Evolutionary conservation across 2,329 filamentous ascomycete species (phyloP).

Genomic region (Fusarium liriodendri): DNA sequence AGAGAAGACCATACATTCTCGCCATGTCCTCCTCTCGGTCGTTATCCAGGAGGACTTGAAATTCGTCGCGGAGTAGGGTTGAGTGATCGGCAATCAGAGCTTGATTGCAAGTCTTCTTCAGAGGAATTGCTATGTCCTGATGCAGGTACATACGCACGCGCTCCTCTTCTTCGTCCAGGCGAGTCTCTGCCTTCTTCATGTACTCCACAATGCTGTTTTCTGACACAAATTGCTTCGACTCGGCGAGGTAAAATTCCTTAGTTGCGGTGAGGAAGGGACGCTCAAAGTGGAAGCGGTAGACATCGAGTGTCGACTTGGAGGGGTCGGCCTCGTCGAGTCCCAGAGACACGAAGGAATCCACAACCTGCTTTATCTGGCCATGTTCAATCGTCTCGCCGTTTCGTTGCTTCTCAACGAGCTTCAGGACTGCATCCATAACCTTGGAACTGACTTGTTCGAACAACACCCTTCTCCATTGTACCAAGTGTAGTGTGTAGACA

Average conservation of each 20-base stretch:
- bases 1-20: conserved; percentile 93
- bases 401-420: conserved; percentile 95
- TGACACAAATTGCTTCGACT: conserved; percentile 93
- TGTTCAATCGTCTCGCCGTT: conserved; percentile 99
- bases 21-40: conserved; percentile 96
- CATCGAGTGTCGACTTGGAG: conserved; percentile 93
- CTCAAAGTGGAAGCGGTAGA: conserved; percentile 94
- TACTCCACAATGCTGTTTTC: conserved; percentile 99
- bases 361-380: conserved; percentile 94
- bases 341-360: conserved; percentile 95
- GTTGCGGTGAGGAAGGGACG: conserved; percentile 90
- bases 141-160: conserved; percentile 93
- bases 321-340: conserved; percentile 94
- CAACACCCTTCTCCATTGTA: conserved; percentile 93
- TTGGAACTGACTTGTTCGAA: conserved; percentile 86
- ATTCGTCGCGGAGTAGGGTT: conserved; percentile 88
- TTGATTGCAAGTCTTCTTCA: conserved; percentile 90
- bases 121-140: conserved; percentile 83
- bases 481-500: conserved; percentile 95
- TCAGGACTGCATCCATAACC: conserved; percentile 95
- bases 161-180: conserved; percentile 92
- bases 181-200: conserved; percentile 98
- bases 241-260: conserved; percentile 85
- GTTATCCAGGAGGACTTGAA: conserved; percentile 92
- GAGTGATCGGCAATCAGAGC: conserved; percentile 92